phyloP scores from a whole-genome alignment of 2,329 filamentous ascomycete genomes.

The Colletotrichum chlorophyti region DNA sequence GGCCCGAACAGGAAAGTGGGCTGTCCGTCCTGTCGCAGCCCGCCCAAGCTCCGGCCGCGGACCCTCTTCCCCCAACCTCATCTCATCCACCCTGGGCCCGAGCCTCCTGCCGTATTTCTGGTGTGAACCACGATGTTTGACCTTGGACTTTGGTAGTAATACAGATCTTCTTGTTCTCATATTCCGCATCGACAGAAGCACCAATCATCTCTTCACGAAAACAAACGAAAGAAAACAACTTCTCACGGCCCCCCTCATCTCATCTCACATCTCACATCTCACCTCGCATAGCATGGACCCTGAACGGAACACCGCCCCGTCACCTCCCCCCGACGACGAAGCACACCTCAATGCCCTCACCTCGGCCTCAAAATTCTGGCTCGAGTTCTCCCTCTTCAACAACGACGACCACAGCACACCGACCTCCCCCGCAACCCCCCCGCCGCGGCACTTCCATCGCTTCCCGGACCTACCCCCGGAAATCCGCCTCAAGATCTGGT shows the following conservation, averaged over 20 bases:
- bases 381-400: constrained; percentile 52
- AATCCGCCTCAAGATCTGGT: constrained; percentile 57
- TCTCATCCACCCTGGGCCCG: constrained; percentile 1
- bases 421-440: constrained; percentile 34
- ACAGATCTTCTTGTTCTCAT: no score
- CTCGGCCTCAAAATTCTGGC: constrained; percentile 45
- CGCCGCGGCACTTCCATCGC: constrained; percentile 44
- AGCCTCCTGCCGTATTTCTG: neutral
- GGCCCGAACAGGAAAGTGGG: constrained; percentile 21
- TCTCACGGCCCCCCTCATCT: no score
- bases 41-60: constrained; percentile 7
- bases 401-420: constrained; percentile 42
- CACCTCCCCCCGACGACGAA: neutral
- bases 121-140: neutral
- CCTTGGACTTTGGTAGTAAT: no score
- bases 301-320: neutral
- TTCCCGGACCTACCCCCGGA: constrained; percentile 52
- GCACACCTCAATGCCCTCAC: constrained; percentile 4
- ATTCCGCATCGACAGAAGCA: no score
- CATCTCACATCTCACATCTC: no score
- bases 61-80: constrained; percentile 6
- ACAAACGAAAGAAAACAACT: no score
- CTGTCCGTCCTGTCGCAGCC: neutral
- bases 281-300: neutral
- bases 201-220: no score